Percentiles rank a stretch among this genome's conserved stretches.
Conservation (phyloP, 2,329 filamentous ascomycete species). For the Colletotrichum chlorophyti region DNA sequence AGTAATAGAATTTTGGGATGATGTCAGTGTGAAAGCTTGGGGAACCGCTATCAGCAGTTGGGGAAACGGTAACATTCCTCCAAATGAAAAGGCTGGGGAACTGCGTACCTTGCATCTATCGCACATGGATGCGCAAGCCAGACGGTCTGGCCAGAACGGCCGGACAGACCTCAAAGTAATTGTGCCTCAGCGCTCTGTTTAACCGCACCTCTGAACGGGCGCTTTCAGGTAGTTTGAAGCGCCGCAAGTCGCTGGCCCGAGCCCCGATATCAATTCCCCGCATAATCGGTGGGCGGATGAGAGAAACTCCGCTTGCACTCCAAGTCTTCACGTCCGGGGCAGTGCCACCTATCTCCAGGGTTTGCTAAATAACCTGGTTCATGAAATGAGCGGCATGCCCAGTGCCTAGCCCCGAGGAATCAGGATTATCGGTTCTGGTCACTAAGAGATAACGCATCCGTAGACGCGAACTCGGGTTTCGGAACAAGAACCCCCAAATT, state of each 20-base stretch:
- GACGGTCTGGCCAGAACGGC: slow-evolving; percentile 3
- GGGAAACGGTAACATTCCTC: slow-evolving; percentile 12
- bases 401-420: neutral
- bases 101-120: slow-evolving; percentile 25
- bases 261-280: slow-evolving; percentile 17
- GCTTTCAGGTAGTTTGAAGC: slow-evolving; percentile 21
- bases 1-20: slow-evolving; percentile 14
- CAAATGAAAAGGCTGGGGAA: slow-evolving; percentile 17
- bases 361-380: slow-evolving; percentile 4
- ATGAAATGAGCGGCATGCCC: slow-evolving; percentile 5
- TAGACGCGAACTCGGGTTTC: slow-evolving; percentile 10
- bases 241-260: slow-evolving; percentile 22
- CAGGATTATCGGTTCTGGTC: neutral
- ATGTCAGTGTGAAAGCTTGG: slow-evolving; percentile 24
- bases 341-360: neutral
- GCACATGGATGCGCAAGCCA: slow-evolving; percentile 11
- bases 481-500: neutral
- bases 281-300: slow-evolving; percentile 13
- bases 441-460: neutral
- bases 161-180: neutral
- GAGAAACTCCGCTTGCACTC: slow-evolving; percentile 17
- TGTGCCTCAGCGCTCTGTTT: slow-evolving; percentile 4
- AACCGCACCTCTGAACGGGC: slow-evolving; percentile 19
- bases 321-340: slow-evolving; percentile 13
- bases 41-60: slow-evolving; percentile 4